phyloP scores from a whole-genome alignment of 169 alveolate genomes.

The Cryptosporidium sp. region DNA sequence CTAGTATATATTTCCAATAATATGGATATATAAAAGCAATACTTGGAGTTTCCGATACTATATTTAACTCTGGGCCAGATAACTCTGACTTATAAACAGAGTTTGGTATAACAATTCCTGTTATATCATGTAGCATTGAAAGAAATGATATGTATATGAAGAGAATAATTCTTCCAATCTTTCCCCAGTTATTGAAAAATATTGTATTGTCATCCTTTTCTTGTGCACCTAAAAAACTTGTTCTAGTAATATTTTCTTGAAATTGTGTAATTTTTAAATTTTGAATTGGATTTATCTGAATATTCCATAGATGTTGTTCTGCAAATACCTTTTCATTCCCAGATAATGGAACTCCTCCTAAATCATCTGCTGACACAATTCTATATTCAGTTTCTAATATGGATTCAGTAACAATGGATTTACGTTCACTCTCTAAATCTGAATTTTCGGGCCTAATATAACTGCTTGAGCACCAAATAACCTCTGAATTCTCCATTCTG shows the following conservation, averaged over 20 bases:
- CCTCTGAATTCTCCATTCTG: slow-evolving; percentile 32
- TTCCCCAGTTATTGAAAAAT: slow-evolving; percentile 69
- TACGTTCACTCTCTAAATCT: slow-evolving; percentile 25
- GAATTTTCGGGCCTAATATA: slow-evolving; percentile 25
- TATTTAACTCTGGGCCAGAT: slow-evolving; percentile 23
- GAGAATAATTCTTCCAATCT: slow-evolving; percentile 32
- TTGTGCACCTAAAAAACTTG: slow-evolving; percentile 2
- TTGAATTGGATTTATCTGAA: background rate
- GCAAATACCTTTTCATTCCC: slow-evolving; percentile 62
- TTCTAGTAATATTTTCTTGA: background rate
- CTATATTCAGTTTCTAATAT: slow-evolving; percentile 54
- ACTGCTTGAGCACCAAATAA: slow-evolving; percentile 70
- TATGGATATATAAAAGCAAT: slow-evolving; percentile 38
- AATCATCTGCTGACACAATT: slow-evolving; percentile 42
- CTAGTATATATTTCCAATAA: slow-evolving; percentile 64
- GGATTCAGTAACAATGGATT: slow-evolving; percentile 34
- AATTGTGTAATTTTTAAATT: background rate
- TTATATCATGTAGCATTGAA: slow-evolving; percentile 38
- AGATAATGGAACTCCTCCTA: slow-evolving; percentile 46
- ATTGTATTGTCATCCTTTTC: slow-evolving; percentile 26
- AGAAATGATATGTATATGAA: slow-evolving; percentile 31
- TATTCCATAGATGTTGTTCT: slow-evolving; percentile 66
- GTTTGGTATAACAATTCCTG: slow-evolving; percentile 65
- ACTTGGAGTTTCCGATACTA: slow-evolving; percentile 58
- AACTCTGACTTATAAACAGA: slow-evolving; percentile 56